A percentile compares a stretch with the other conserved stretches of the same genome.
Evolutionary conservation across 805 yeast species (phyloP).

Genomic region (Metschnikowia koreensis): DNA sequence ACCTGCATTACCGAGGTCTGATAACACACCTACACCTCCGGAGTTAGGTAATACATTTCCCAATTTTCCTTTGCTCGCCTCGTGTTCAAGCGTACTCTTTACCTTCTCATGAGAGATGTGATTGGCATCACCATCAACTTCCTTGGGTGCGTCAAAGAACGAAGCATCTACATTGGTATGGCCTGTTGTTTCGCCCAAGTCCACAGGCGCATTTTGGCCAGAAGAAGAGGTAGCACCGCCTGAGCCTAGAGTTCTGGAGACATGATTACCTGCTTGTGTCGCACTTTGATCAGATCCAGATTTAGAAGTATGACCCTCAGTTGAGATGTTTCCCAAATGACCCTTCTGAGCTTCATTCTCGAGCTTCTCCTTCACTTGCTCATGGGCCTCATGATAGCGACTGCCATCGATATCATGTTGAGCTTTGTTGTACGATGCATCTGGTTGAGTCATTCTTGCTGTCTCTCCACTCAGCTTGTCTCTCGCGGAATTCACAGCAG

Average conservation of each 20-base stretch:
- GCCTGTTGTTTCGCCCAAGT: not conserved
- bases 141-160: conserved; percentile 4
- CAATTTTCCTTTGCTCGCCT: conserved; percentile 7
- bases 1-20: not conserved
- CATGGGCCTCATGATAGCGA: conserved; percentile 8
- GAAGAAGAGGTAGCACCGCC: not conserved
- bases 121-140: conserved; percentile 7
- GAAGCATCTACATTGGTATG: conserved; percentile 6
- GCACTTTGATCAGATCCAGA: not conserved
- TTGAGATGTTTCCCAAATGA: conserved; percentile 9
- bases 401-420: conserved; percentile 12
- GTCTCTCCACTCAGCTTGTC: no score
- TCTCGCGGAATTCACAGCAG: no score
- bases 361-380: conserved; percentile 8
- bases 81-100: conserved; percentile 2
- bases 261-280: not conserved
- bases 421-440: conserved; percentile 10
- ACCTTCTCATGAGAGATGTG: conserved; percentile 9
- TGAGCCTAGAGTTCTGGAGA: not conserved
- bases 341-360: conserved; percentile 12
- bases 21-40: not conserved
- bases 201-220: not conserved
- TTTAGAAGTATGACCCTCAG: not conserved
- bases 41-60: not conserved
- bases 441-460: conserved; percentile 1